Evolutionary conservation across 192 early-diverging fungal genomes (phyloP).

Genomic region (Phlyctochytrium arcticum): DNA sequence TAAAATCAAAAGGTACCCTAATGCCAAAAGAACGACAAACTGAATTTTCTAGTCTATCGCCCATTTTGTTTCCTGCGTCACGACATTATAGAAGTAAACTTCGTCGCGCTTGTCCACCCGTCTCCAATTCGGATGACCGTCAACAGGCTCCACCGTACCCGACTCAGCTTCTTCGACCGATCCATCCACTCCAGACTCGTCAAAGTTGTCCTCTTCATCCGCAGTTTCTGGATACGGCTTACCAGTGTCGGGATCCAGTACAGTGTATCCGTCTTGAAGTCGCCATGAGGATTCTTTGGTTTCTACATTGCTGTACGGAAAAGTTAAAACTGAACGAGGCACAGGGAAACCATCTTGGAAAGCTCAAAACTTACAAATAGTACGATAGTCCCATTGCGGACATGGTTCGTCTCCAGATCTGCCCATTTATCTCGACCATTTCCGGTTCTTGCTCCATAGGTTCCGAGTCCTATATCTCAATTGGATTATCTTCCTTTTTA

Average conservation of each 20-base stretch:
- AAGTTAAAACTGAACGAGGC: too few species aligned
- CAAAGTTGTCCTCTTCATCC: background rate
- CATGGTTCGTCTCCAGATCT: conserved; percentile 37
- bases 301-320: conserved; percentile 22
- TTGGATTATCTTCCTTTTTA: too few species aligned
- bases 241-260: conserved; percentile 32
- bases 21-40: too few species aligned
- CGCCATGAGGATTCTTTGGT: conserved; percentile 47
- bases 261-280: conserved; percentile 33
- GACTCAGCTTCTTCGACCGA: conserved; percentile 8
- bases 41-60: too few species aligned
- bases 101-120: conserved; percentile 36
- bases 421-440: conserved; percentile 43
- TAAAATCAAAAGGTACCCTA: too few species aligned
- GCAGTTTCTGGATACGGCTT: conserved; percentile 10
- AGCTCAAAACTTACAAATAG: conserved; percentile 41
- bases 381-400: conserved; percentile 44
- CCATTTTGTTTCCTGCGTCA: conserved; percentile 42
- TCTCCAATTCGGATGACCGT: conserved; percentile 42
- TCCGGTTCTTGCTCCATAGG: too few species aligned
- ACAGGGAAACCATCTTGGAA: too few species aligned
- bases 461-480: too few species aligned
- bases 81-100: conserved; percentile 42
- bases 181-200: background rate
- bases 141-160: conserved; percentile 25